Evolutionary conservation across 2,329 filamentous ascomycete species (phyloP).

Genomic region (Cordyceps militaris): DNA sequence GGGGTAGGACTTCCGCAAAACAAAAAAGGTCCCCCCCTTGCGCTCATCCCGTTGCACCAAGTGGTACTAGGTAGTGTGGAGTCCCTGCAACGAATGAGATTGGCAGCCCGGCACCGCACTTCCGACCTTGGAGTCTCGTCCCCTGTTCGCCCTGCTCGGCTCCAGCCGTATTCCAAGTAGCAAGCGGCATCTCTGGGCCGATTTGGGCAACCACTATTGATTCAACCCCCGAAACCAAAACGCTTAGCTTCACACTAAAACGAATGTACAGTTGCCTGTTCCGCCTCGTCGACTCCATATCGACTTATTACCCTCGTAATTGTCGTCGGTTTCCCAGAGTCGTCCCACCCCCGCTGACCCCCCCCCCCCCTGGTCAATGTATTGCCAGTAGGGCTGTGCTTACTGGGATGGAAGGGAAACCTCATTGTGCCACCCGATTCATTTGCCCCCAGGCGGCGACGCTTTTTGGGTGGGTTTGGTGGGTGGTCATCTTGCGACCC

Average conservation of each 20-base stretch:
- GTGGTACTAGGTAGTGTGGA: neutral
- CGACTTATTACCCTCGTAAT: no score
- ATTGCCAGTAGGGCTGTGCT: slow-evolving; percentile 10
- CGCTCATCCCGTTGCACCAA: neutral
- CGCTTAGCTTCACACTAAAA: no score
- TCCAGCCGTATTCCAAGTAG: slow-evolving; percentile 7
- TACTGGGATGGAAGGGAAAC: slow-evolving; percentile 1
- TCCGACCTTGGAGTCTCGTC: neutral
- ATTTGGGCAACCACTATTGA: no score
- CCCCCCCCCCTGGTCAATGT: no score
- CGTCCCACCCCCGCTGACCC: slow-evolving; percentile 1
- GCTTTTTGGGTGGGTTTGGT: neutral
- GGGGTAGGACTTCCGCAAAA: neutral
- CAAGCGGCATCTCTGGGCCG: slow-evolving; percentile 8
- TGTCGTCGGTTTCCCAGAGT: neutral
- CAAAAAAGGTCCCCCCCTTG: no score
- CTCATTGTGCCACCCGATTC: neutral
- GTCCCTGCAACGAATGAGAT: neutral
- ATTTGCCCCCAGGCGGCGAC: slow-evolving; percentile 6
- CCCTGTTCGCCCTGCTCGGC: slow-evolving; percentile 6
- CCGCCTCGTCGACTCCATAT: no score
- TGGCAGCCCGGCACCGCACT: neutral
- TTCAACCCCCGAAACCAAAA: no score
- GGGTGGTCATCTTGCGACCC: slow-evolving; percentile 7
- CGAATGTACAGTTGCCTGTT: neutral